Percentiles rank a stretch among this genome's conserved stretches.
phyloP scores from a whole-genome alignment of 257 asterid species.

The Lantana camara region DNA sequence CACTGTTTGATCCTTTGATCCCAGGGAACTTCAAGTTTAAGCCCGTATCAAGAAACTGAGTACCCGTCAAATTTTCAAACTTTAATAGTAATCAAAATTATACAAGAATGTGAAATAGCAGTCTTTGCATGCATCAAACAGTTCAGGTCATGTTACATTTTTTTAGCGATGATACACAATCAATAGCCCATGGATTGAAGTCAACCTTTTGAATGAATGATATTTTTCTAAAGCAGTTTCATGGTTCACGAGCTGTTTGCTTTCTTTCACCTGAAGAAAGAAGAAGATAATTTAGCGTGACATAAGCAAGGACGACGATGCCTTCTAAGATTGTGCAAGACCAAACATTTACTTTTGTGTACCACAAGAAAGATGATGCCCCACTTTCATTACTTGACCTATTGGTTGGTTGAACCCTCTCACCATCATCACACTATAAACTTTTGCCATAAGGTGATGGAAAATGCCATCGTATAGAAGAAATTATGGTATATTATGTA shows the following conservation, averaged over 20 bases:
- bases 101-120: not conserved
- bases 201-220: not conserved
- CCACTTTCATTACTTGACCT: constrained; percentile 7
- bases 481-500: too few species aligned
- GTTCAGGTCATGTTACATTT: not conserved
- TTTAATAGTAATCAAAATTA: too few species aligned
- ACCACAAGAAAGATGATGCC: constrained; percentile 22
- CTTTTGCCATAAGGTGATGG: not conserved
- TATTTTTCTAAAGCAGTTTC: not conserved
- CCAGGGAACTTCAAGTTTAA: constrained; percentile 10
- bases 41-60: constrained; percentile 2
- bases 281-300: constrained; percentile 1
- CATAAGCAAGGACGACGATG: not conserved
- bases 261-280: constrained; percentile 5
- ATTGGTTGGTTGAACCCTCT: constrained; percentile 7
- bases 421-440: not conserved
- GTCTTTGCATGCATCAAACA: too few species aligned
- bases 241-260: not conserved
- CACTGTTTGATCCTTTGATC: constrained; percentile 5
- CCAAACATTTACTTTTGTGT: constrained; percentile 35
- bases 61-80: not conserved
- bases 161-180: not conserved
- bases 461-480: too few species aligned
- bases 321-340: constrained; percentile 18
- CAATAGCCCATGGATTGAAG: not conserved